Evolutionary conservation across 768 basidiomycete species (phyloP).

Genomic region (Suillus bovinus): DNA sequence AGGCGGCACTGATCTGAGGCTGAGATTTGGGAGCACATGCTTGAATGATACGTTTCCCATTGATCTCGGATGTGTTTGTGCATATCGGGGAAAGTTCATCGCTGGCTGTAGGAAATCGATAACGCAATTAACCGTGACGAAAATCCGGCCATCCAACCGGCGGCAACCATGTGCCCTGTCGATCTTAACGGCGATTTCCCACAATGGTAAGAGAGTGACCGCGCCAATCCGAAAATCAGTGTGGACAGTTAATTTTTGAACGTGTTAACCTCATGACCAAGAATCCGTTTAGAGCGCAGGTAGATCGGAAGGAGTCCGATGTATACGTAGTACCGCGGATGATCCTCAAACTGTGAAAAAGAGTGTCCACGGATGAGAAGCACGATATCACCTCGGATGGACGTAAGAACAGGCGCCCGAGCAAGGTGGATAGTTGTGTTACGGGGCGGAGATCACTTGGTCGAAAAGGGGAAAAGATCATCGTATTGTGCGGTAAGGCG

Average conservation of each 20-base stretch:
- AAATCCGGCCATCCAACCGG: constrained; percentile 9
- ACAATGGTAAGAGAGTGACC: constrained; percentile 10
- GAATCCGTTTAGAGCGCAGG: constrained; percentile 24
- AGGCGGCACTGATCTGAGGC: constrained; percentile 9
- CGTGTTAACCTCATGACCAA: constrained; percentile 7
- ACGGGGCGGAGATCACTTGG: constrained; percentile 14
- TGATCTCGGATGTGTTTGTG: neutral
- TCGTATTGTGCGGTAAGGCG: constrained; percentile 22
- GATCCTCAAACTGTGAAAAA: no score
- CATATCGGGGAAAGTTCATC: neutral
- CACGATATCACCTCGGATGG: constrained; percentile 16
- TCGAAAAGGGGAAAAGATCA: constrained; percentile 32
- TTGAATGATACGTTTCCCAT: neutral
- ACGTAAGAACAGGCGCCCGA: no score
- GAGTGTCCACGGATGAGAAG: constrained; percentile 30
- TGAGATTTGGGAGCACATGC: constrained; percentile 9
- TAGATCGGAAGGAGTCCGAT: neutral
- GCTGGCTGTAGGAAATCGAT: constrained; percentile 4
- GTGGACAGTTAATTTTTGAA: constrained; percentile 11
- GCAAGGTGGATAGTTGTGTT: no score
- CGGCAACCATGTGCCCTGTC: constrained; percentile 13
- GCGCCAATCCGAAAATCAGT: constrained; percentile 25
- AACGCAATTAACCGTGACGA: constrained; percentile 4
- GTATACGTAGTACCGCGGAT: constrained; percentile 5
- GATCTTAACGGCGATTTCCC: constrained; percentile 12